Conservation (phyloP, 2,329 filamentous ascomycete species). For the Alternaria longipes region DNA sequence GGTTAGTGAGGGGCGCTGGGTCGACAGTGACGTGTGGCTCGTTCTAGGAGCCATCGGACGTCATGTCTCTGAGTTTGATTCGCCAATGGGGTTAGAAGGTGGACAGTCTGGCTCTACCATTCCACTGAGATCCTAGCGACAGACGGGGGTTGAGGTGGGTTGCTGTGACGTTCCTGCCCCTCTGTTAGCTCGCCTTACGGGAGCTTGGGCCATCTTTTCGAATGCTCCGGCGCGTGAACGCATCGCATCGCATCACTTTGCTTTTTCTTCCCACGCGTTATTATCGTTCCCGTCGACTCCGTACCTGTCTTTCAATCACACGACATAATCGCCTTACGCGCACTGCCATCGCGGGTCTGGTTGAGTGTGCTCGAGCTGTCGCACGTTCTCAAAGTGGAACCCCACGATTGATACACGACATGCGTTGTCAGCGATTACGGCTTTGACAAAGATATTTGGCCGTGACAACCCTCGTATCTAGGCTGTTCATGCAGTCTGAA, state of each 20-base stretch:
- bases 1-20: slow-evolving; percentile 41
- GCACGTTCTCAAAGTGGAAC: slow-evolving; percentile 6
- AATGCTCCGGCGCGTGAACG: slow-evolving; percentile 5
- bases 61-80: slow-evolving; percentile 29
- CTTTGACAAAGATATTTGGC: slow-evolving; percentile 32
- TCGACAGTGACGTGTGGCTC: slow-evolving; percentile 41
- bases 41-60: slow-evolving; percentile 24
- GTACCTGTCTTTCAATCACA: not conserved
- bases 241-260: slow-evolving; percentile 4
- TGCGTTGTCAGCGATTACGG: slow-evolving; percentile 41
- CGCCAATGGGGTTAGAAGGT: slow-evolving; percentile 30
- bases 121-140: slow-evolving; percentile 28
- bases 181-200: slow-evolving; percentile 15
- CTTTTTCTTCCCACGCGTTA: slow-evolving; percentile 3
- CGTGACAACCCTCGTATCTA: not conserved
- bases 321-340: not conserved
- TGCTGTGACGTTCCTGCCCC: slow-evolving; percentile 23
- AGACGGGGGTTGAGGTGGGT: slow-evolving; percentile 31
- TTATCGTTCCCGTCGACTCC: not conserved
- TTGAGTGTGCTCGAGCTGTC: not conserved
- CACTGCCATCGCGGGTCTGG: not conserved
- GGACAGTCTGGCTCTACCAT: slow-evolving; percentile 32
- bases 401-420: slow-evolving; percentile 18
- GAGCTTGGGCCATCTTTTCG: slow-evolving; percentile 24
- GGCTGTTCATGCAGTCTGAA: slow-evolving; percentile 1